Evolutionary conservation across 179 eudicot genomes (phyloP), one percentile per base, ranked within the genome.

Genomic region (Silene noctiflora): DNA sequence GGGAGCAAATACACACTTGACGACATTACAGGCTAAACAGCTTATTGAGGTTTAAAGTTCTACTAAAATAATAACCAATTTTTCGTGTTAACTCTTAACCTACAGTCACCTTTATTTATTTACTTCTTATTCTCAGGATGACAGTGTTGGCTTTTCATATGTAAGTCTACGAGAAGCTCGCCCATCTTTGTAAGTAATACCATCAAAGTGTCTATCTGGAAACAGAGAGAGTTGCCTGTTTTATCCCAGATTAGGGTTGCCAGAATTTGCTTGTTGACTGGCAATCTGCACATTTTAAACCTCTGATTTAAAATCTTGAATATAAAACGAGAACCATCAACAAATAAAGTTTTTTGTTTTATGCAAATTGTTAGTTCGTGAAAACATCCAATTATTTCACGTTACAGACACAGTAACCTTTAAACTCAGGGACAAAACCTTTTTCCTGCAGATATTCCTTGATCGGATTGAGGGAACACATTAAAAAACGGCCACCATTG

Each of bases 401-500:
- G 17, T n/a, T 29, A 35, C 3, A 46, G 3, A 46, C 0, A 46
- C 4, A 46, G 53, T 11, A 51, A 64, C 39, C 33, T 76, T 11
- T 10, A 33, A 27, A 51, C 64, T 69, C 20, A 61, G 14, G 27
- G 44, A 29, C 33, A 62, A 68, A 63, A 33, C 53, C 5, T 77
- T 12, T 80, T 71, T 56, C 19, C 63, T 79, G 74, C 84, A 94
- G 98, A 84, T 89, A 93, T 82, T 95, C 98, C 63, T 82, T 95
- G 79, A 72, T 88, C 79, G 91, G 85, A 77, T 67, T 95, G 84
- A 83, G 99, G 83, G 96, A 95, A 81, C 99, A 95, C 82, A 95
- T 95, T 79, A 95, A 95, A 86, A 95, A 95, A 79, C 97, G 99
- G 51, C 99, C 99, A 59, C 97, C 99, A 5, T 67, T 90, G 74